Base-by-base conservation (phyloP, 192 early-diverging fungal species). In the Backusella westeae region DNA sequence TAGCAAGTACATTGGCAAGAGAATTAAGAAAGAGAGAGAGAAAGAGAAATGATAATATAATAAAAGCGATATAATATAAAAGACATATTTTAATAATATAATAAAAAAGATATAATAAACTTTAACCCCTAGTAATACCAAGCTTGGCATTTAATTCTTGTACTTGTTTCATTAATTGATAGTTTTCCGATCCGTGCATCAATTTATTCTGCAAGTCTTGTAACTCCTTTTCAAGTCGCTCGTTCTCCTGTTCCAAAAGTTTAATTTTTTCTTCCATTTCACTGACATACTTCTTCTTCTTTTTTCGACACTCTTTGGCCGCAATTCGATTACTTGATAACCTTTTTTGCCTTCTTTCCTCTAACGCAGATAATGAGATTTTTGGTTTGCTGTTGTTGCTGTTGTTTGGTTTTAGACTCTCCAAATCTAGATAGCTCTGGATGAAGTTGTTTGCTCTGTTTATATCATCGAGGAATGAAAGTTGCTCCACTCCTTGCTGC, bases 261-360 rank as follows among this genome's bases (percentile, higher is more conserved):
- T 81, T 66, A 8, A 92, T 84, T 68, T 90, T 88, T 38, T 90
- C 85, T 73, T 93, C 91, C 63, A 95, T 84, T 49, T 91, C 91
- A 12, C 80, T 77, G 32, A 95, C 88, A 75, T 90, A 93, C 12
- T 84, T 86, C 76, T 95, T 95, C 79, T 93, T 93, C 80, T 95
- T 95, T 71, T 91, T 91, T 7, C 94, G 89, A 63, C 93, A 95
- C 75, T 94, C 94, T 81, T 94, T 93, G 69, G 94, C 94, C 0
- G 94, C 94, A 23, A 94, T 82, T 5, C 94, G 84, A 82, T 95
- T 95, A 69, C 92, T 87, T 75, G 89, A 84, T 76, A 95, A 79
- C 70, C 91, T 91, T 5, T 12, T 63, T 63, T 63, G 56, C 12
- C 56, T 63, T 63, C 23, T 63, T 63, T 63, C 56, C 29, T 63